Conservation (phyloP, 1,284 basidiomycete genomes). For the Melampsora americana region DNA sequence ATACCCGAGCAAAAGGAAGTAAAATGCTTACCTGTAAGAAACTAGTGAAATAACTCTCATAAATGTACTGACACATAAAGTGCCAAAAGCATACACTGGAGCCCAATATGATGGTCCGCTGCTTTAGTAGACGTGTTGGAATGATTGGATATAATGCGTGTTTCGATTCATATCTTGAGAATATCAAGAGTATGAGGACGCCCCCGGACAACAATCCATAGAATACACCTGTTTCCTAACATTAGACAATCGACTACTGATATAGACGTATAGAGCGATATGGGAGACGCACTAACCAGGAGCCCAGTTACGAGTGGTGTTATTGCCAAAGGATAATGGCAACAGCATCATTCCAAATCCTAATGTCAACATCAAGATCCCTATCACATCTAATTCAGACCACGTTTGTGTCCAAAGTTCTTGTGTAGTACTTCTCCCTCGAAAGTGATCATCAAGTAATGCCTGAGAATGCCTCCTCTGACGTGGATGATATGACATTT, state of each 20-base stretch:
- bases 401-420: constrained; percentile 33
- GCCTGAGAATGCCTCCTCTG: too few species aligned
- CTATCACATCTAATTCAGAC: constrained; percentile 49
- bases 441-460: too few species aligned
- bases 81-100: constrained; percentile 51
- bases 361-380: constrained; percentile 48
- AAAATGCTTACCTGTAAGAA: constrained; percentile 23
- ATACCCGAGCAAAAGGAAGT: constrained; percentile 49
- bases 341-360: constrained; percentile 49
- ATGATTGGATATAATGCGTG: constrained; percentile 49
- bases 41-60: constrained; percentile 32
- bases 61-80: constrained; percentile 47
- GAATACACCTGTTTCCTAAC: constrained; percentile 42
- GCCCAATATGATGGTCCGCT: constrained; percentile 49
- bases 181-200: constrained; percentile 47
- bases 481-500: too few species aligned
- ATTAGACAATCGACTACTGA: background rate
- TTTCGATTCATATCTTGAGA: constrained; percentile 49
- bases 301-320: constrained; percentile 47
- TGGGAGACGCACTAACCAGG: constrained; percentile 46
- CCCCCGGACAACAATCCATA: constrained; percentile 47
- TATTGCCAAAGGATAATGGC: constrained; percentile 49
- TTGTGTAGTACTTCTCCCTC: too few species aligned
- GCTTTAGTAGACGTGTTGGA: constrained; percentile 48
- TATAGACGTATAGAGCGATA: too few species aligned